Evolutionary conservation across 345 rosid genomes (phyloP).

Genomic region (Aquilaria yunnanensis): DNA sequence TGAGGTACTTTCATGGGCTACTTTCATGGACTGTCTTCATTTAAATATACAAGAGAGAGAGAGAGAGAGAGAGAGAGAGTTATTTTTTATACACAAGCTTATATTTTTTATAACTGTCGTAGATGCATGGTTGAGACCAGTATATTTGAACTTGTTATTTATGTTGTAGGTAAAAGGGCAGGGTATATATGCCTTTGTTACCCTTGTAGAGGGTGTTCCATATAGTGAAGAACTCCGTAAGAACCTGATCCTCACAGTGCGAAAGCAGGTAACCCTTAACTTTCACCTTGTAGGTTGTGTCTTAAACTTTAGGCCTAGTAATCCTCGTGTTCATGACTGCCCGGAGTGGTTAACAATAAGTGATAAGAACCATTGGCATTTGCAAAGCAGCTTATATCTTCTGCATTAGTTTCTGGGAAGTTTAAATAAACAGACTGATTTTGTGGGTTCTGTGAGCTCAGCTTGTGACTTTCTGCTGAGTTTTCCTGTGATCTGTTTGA

Average conservation of each 20-base stretch:
- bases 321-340: too few species aligned
- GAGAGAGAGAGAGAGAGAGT: too few species aligned
- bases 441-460: not conserved
- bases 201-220: constrained; percentile 81
- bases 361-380: too few species aligned
- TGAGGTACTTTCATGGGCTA: constrained; percentile 40
- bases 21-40: not conserved
- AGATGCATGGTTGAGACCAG: constrained; percentile 1
- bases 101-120: not conserved
- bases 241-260: constrained; percentile 59
- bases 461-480: not conserved
- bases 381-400: not conserved
- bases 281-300: too few species aligned
- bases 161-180: constrained; percentile 81
- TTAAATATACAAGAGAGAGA: not conserved
- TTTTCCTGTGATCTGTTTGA: not conserved
- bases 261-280: constrained; percentile 53
- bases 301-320: too few species aligned
- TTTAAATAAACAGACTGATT: not conserved
- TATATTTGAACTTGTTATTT: constrained; percentile 9
- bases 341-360: too few species aligned
- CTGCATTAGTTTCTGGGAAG: not conserved
- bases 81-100: not conserved
- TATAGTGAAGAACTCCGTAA: constrained; percentile 87
- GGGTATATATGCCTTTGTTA: constrained; percentile 94